Evolutionary conservation across 1,139 yeast species (phyloP).

Genomic region (Magnusiomyces paraingens): DNA sequence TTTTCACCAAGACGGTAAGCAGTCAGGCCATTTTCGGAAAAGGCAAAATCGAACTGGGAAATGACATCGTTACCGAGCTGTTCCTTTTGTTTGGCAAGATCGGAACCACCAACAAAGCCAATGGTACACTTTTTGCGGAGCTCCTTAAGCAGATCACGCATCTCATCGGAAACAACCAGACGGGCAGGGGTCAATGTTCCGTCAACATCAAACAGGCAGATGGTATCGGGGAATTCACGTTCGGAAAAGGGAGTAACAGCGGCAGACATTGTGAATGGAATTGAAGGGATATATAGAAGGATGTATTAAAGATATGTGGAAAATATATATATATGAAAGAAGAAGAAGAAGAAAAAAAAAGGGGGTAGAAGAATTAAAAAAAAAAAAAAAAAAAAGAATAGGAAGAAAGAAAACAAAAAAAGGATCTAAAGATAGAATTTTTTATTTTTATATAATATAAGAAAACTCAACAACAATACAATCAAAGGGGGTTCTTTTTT

Average conservation of each 20-base stretch:
- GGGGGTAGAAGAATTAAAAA: conserved; percentile 1
- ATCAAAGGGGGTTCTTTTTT: too few species aligned
- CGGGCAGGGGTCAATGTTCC: conserved; percentile 99
- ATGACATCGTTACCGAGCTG: conserved; percentile 76
- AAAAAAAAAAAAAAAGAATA: not conserved
- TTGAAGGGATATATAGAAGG: not conserved
- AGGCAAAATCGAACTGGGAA: conserved; percentile 85
- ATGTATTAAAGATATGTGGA: not conserved
- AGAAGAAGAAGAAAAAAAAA: not conserved
- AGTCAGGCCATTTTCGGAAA: conserved; percentile 95
- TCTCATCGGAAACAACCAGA: conserved; percentile 69
- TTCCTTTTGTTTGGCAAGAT: conserved; percentile 88
- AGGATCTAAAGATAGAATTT: not conserved
- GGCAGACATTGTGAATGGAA: conserved; percentile 12
- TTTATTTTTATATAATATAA: not conserved
- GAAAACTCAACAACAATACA: too few species aligned
- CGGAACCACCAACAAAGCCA: conserved; percentile 99
- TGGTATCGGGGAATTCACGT: conserved; percentile 35
- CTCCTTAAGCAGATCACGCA: conserved; percentile 60
- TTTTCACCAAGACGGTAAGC: conserved; percentile 88
- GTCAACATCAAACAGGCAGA: conserved; percentile 91
- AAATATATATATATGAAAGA: conserved; percentile 2
- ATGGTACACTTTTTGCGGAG: conserved; percentile 86
- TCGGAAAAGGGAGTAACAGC: conserved; percentile 28
- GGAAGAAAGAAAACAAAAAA: conserved; percentile 3